Base-by-base conservation (phyloP, 805 yeast genomes). In the Saccharomycopsis schoenii region DNA sequence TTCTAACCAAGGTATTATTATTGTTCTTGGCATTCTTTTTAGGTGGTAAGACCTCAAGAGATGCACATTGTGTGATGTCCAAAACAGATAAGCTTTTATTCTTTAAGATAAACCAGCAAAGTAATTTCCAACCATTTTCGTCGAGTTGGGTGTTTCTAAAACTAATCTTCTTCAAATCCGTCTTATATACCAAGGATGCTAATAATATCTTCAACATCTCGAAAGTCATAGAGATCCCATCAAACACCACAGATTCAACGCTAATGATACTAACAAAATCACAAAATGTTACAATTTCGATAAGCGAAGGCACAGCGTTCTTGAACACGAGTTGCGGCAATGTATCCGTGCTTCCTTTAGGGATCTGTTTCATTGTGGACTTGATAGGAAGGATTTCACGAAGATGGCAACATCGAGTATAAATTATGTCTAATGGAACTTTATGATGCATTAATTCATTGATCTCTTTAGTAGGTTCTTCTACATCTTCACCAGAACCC, bases 381-480 rank as follows among this genome's bases (percentile, higher is more conserved):
- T 96, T 93, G 57, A 92, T 92, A 1, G 98, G 97, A 63, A 92
- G 72, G 61, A 92, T 92, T 68, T 92, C 97, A 60, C 97, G 77
- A 62, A 92, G 75, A 71, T 92, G 97, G 70, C 97, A 92, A 71
- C 97, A 93, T 65, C 97, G 77, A 0, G 97, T 89, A 72, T 92
- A 92, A 68, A 93, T 77, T 55, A 83, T 80, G 67, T 89, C 97
- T 55, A 86, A 75, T 51, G 73, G 62, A 5, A 66, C 47, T 59
- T 55, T 56, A 19, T 37, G 47, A 4, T 12, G 17, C 64, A 63
- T 63, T 29, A 61, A 19, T 39, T 59, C 55, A 19, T 61, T 62
- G 21, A 64, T 61, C 14, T 40, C 36, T 24, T 54, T 54, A 2
- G 61, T 24, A 54, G 62, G 59, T 6, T 43, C 61, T 36, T 41